Evolutionary conservation across 2,329 filamentous ascomycete genomes (phyloP), one percentile per base, ranked within the genome.

Genomic region (Aspergillus neoniger): DNA sequence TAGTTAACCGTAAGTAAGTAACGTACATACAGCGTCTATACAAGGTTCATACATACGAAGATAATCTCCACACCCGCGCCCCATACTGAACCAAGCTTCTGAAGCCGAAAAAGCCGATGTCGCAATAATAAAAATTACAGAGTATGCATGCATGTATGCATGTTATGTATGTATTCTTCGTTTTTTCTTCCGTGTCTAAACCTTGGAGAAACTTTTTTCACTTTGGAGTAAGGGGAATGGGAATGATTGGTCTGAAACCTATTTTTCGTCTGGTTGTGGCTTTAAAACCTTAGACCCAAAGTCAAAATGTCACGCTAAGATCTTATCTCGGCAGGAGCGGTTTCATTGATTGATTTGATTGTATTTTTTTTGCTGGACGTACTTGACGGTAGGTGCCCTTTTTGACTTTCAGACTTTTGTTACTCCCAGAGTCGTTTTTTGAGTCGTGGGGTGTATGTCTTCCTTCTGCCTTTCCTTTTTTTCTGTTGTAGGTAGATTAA

Each of bases 311-410:
- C 53, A 58, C 61, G 50, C 64, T 67, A 68, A 55, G 64, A 69
- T 68, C 67, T 69, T 69, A 69, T 70, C 63, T 65, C 62, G 62
- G 66, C 60, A 60, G 62, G 30, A 6, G 21, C 23, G 23, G 30
- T 41, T 50, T 32, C 10, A 30, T 38, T n/a, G 28, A 36, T 36
- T 36, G 32, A 30, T 30, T 36, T 36, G 32, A 15, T 36, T 14
- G 32, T 36, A 36, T 6, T 23, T 25, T n/a, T 32, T 36, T 36
- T 14, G 21, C 14, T 38, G 5, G 17, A 21, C 21, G 17, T 21
- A 30, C 10, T 30, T 4, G 28, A 30, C 3, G 28, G 28, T 12
- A 10, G 28, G 28, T 30, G 4, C 12, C 12, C 17, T 6, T 19
- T 21, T 21, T 23, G 9, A 8, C 17, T 44, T 10, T 2, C 41